Evolutionary conservation across 306 rosid genomes (phyloP).

Genomic region (Myrica gale): DNA sequence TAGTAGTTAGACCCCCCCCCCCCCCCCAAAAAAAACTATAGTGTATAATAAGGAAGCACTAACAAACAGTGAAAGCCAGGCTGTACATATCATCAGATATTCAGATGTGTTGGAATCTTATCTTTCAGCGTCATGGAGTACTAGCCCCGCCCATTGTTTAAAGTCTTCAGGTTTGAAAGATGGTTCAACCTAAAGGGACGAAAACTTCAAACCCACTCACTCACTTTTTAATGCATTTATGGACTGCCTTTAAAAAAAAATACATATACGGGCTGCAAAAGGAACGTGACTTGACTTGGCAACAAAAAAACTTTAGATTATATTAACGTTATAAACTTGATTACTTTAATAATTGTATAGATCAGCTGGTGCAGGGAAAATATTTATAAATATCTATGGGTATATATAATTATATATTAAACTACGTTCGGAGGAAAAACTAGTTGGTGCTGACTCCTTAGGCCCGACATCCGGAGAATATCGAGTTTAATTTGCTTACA

Average conservation of each 20-base stretch:
- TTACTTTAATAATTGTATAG: neutral
- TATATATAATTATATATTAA: neutral
- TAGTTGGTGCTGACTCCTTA: neutral
- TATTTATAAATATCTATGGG: neutral
- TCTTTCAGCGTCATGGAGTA: no score
- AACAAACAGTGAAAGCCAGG: no score
- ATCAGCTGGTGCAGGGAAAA: neutral
- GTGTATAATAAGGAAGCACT: no score
- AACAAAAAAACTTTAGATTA: neutral
- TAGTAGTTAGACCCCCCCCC: no score
- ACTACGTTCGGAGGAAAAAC: neutral
- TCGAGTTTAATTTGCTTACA: no score
- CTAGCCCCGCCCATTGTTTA: no score
- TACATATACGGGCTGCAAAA: neutral
- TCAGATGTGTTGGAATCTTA: no score
- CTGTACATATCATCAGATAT: no score
- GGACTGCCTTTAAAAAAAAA: no score
- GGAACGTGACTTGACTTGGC: neutral
- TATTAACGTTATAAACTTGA: neutral
- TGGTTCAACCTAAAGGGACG: neutral
- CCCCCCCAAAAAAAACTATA: no score
- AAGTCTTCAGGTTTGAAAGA: neutral
- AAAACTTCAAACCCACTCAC: conserved; percentile 24
- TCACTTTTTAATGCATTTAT: no score
- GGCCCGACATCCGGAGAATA: no score